Percentiles rank a stretch among this genome's conserved stretches.
Evolutionary conservation across 2,329 filamentous ascomycete species (phyloP).

Genomic region (Calonectria pteridis): DNA sequence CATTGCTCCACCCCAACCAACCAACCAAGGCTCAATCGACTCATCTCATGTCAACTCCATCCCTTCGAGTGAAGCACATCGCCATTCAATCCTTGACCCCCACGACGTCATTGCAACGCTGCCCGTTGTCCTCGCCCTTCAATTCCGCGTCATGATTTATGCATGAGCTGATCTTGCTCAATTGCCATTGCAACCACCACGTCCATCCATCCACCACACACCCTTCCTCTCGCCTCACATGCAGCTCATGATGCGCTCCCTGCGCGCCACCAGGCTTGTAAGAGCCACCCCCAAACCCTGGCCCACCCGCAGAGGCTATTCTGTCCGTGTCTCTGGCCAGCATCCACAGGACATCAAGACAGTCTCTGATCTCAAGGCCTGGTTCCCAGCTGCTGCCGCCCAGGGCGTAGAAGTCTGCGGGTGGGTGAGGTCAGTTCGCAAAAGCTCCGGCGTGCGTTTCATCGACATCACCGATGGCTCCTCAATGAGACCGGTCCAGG

Average conservation of each 20-base stretch:
- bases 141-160: not conserved
- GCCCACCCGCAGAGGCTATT: constrained; percentile 45
- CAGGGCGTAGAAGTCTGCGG: constrained; percentile 75
- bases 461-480: constrained; percentile 90
- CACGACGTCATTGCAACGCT: not conserved
- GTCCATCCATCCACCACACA: not conserved
- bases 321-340: constrained; percentile 47
- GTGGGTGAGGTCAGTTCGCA: constrained; percentile 85
- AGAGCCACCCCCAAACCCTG: constrained; percentile 14
- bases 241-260: constrained; percentile 35
- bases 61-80: not conserved
- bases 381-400: constrained; percentile 57
- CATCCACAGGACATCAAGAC: constrained; percentile 54
- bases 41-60: constrained; percentile 7
- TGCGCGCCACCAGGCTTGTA: constrained; percentile 32
- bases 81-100: constrained; percentile 9
- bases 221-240: constrained; percentile 11
- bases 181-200: not conserved
- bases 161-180: not conserved
- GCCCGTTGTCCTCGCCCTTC: not conserved
- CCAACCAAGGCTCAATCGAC: constrained; percentile 1
- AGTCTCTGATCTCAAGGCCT: constrained; percentile 69
- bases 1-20: constrained; percentile 7
- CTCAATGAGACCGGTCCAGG: constrained; percentile 82
- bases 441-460: constrained; percentile 88